Base-by-base conservation (phyloP, 2,329 filamentous ascomycete genomes). In the Trichoderma cornu-damae region DNA sequence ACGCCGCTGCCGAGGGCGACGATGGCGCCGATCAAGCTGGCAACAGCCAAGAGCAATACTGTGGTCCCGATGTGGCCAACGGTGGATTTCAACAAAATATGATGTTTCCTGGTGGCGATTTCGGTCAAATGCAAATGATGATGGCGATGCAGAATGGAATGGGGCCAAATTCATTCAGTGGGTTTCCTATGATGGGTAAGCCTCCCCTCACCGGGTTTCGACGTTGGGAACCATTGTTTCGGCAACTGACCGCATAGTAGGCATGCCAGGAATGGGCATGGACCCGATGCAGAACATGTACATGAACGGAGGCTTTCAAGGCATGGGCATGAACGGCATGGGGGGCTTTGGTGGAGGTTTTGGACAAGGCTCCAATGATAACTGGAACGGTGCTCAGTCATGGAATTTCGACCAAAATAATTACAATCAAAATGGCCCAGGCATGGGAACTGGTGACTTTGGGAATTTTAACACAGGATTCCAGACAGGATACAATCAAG, bases 401-500 rank as follows among this genome's bases (percentile, higher is more conserved):
- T 90, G 87, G 87, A 88, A 86, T 86, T 83, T 84, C 80, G 83
- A 84, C 80, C 86, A 88, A 87, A 87, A 89, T 89, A 90, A 89
- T 87, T 90, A 84, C 86, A 91, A 85, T 85, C 78, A 87, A 88
- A 90, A 84, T 88, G 85, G 84, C 83, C 82, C 83, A 81, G 84
- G 85, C 80, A 89, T 89, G 83, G 85, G 84, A 76, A 80, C 81
- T 80, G 85, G 86, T 88, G 87, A 89, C 77, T 90, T 83, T 84
- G 87, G 86, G 77, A 81, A 82, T 77, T 85, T 86, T 83, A 87
- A 88, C 80, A 80, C 84, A 80, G 86, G 85, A 77, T 89, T 82
- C 79, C 81, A 82, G 74, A 86, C 86, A 86, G 88, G 83, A 78
- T 86, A 79, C 83, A 87, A 85, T 82, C 84, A 86, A 84, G 87